Evolutionary conservation across 106 monocot species (phyloP).

Genomic region (Agapanthus africanus): DNA sequence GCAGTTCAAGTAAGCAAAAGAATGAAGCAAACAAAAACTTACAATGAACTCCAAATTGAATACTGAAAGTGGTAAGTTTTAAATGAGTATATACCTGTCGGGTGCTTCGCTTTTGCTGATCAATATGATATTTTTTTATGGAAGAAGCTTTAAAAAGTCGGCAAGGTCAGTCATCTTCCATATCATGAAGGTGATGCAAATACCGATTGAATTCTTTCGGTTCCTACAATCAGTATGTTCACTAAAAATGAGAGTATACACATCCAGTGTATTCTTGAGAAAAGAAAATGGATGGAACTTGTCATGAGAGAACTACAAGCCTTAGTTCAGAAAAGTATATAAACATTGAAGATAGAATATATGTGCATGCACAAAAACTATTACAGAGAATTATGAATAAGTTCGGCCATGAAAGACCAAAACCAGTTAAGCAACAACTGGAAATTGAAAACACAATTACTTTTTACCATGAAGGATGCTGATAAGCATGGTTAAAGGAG

Average conservation of each 20-base stretch:
- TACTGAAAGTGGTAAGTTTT: background rate
- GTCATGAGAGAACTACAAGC: background rate
- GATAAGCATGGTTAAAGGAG: background rate
- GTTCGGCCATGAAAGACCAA: background rate
- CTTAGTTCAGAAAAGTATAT: background rate
- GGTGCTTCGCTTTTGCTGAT: slow-evolving; percentile 76
- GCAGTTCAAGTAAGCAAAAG: slow-evolving; percentile 30
- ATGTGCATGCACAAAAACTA: background rate
- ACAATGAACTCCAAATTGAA: background rate
- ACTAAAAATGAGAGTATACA: background rate
- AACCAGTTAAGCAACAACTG: background rate
- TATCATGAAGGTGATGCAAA: slow-evolving; percentile 33
- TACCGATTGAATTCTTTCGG: slow-evolving; percentile 72
- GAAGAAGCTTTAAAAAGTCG: slow-evolving; percentile 52
- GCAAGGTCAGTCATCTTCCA: slow-evolving; percentile 49
- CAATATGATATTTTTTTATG: slow-evolving; percentile 51
- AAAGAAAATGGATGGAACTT: background rate
- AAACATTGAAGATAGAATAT: background rate
- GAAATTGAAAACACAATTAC: background rate
- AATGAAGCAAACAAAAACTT: background rate
- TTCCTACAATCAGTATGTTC: slow-evolving; percentile 33
- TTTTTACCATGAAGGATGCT: background rate
- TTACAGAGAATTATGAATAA: background rate
- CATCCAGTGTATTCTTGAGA: background rate
- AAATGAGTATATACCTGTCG: slow-evolving; percentile 47